Evolutionary conservation across 2,329 filamentous ascomycete genomes (phyloP), one percentile per base, ranked within the genome.

Genomic region (Cladophialophora chaetospira): DNA sequence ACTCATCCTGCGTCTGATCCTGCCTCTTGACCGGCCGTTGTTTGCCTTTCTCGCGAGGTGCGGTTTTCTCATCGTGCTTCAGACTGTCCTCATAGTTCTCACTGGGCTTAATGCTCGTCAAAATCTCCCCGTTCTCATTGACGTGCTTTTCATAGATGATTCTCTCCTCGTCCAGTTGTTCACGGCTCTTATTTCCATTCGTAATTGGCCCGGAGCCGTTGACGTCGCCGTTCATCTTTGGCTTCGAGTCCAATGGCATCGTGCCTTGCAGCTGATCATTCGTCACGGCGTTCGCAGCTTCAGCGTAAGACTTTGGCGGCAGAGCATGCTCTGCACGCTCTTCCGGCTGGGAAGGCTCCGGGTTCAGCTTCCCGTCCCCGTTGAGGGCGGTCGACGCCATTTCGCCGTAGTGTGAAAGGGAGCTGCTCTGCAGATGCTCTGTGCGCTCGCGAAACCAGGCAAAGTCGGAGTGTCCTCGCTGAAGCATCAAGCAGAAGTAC

Each of bases 81-180:
- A 65, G 60, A 33, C 62, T 67, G 53, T 73, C 67, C 56, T 77
- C 73, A 51, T 68, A 73, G 54, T 69, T 69, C 13, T 68, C 68
- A 11, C 69, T 63, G 9, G 74, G 70, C 65, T 75, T 75, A 45
- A 78, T 69, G 58, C 72, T 78, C 17, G 73, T 75, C 62, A 82
- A 66, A n/a, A 43, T 38, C 36, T 72, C 71, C 46, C 78, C 78
- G 55, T 76, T 70, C 55, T 71, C 71, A 60, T 75, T 73, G 33
- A 68, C 62, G 46, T 77, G 70, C 57, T 75, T 75, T 66, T 80
- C 74, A 50, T 75, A 75, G 10, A 78, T 58, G 6, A 75, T 60
- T 23, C 68, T 66, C 28, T 67, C 58, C 15, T 66, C 64, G 15
- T 64, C 56, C 6, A 59, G 50, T 23, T 61, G 55, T 38, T 58